phyloP scores from a whole-genome alignment of 2,329 filamentous ascomycete species.

The Didymella segeticola region DNA sequence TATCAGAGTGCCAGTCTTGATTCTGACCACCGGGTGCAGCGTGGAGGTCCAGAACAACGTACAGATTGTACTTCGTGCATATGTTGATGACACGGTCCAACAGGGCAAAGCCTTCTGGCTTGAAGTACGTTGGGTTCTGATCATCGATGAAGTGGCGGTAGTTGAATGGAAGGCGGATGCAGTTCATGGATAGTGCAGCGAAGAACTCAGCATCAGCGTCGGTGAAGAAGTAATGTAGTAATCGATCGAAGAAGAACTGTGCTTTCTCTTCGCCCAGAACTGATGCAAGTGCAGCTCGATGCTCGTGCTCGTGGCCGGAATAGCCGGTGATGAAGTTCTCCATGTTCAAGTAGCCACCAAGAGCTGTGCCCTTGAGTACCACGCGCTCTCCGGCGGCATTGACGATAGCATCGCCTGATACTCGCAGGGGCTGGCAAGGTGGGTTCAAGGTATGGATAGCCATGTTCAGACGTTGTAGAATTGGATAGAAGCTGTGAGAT shows the following conservation, averaged over 20 bases:
- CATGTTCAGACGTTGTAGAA: neutral
- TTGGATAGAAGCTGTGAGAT: neutral
- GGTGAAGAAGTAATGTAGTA: constrained; percentile 26
- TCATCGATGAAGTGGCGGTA: constrained; percentile 16
- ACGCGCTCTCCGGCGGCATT: constrained; percentile 15
- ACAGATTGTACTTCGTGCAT: constrained; percentile 18
- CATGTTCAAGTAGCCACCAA: constrained; percentile 27
- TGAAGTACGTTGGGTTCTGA: constrained; percentile 7
- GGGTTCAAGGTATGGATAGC: neutral
- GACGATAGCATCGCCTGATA: constrained; percentile 19
- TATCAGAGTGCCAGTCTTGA: constrained; percentile 25
- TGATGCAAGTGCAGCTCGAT: constrained; percentile 11
- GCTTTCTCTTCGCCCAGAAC: constrained; percentile 22
- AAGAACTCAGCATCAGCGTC: constrained; percentile 23
- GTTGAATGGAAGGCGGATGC: constrained; percentile 14
- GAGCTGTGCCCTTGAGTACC: constrained; percentile 23
- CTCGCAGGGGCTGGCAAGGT: constrained; percentile 8
- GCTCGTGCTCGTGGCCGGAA: constrained; percentile 23
- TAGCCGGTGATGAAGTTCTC: constrained; percentile 28
- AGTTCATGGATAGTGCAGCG: constrained; percentile 16
- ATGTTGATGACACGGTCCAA: constrained; percentile 5
- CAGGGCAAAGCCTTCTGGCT: constrained; percentile 5
- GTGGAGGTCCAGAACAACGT: constrained; percentile 25
- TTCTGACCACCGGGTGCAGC: constrained; percentile 26
- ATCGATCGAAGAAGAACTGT: constrained; percentile 22